Percentiles rank a stretch among this genome's conserved stretches.
phyloP scores from a whole-genome alignment of 169 alveolate species.

The Eimeria necatrix region DNA sequence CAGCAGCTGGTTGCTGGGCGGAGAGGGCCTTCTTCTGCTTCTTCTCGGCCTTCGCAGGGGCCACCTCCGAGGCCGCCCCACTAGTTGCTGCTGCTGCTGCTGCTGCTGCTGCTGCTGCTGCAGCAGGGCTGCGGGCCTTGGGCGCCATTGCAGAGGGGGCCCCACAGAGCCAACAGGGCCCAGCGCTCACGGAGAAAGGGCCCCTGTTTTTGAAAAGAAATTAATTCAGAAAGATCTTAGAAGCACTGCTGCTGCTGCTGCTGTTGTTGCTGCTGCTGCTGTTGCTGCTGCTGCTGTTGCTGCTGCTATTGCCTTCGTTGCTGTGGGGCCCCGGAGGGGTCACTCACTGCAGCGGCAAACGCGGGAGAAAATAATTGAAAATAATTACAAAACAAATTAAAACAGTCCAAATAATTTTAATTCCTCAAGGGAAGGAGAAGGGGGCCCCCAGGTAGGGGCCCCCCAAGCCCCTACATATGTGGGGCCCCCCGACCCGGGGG shows the following conservation, averaged over 20 bases:
- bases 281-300: neutral
- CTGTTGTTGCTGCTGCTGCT: neutral
- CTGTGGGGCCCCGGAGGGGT: neutral
- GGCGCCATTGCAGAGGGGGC: neutral
- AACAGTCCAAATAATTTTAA: too few relatives aligned
- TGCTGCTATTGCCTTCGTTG: neutral
- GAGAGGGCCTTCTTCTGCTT: neutral
- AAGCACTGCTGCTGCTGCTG: constrained; percentile 1
- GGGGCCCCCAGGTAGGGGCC: neutral
- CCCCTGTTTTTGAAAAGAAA: too few relatives aligned
- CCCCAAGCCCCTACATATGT: neutral
- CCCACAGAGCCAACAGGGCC: neutral
- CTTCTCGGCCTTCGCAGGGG: neutral
- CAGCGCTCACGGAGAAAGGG: neutral
- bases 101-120: neutral
- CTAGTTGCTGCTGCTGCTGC: constrained; percentile 13
- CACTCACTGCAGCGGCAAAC: neutral
- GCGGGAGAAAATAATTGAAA: neutral
- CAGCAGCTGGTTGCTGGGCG: too few relatives aligned
- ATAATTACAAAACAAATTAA: neutral
- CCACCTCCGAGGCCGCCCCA: neutral
- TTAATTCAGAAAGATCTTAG: neutral
- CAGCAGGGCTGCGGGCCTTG: neutral
- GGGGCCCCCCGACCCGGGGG: neutral
- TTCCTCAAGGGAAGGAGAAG: neutral